These are phyloP conservation scores for Erythrophleum ivorense DNA, from an alignment of 331 rosid species.

Conservation along the genomic window DNA sequence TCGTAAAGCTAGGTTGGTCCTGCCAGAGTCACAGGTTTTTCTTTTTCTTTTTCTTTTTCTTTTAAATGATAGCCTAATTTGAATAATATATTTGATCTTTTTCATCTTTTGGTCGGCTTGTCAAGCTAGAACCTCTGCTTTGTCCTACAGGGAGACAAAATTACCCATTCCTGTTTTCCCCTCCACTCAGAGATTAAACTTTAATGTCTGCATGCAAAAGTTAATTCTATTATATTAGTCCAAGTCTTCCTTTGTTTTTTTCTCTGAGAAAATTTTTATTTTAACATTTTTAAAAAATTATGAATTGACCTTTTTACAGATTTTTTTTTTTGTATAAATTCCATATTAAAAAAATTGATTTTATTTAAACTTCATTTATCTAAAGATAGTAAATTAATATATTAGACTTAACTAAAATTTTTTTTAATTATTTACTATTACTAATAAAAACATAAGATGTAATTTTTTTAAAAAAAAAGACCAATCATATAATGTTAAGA, in stretches of 20 bases:
- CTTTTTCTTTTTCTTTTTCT: no score
- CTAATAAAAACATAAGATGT: not conserved
- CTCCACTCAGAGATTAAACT: slow-evolving; percentile 40
- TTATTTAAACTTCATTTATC: not conserved
- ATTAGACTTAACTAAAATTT: not conserved
- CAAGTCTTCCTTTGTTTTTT: not conserved
- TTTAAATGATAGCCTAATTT: not conserved
- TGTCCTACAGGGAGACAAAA: slow-evolving; percentile 61
- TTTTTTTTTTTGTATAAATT: no score
- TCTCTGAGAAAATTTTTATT: not conserved
- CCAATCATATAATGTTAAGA: no score
- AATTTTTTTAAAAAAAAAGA: no score
- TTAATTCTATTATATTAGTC: not conserved
- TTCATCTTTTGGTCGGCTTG: slow-evolving; percentile 40
- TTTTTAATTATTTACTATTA: not conserved
- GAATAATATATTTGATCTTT: slow-evolving; percentile 21
- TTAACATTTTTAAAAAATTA: not conserved
- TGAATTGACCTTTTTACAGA: not conserved
- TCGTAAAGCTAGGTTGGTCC: slow-evolving; percentile 36
- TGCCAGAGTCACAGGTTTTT: not conserved
- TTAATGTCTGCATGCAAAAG: slow-evolving; percentile 29
- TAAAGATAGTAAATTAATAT: not conserved
- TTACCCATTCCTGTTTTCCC: slow-evolving; percentile 44
- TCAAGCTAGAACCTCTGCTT: slow-evolving; percentile 47
- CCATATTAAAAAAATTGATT: not conserved